A percentile compares a stretch with the other conserved stretches of the same genome.
Conservation (phyloP, 352 stramenopile genomes). For the Globisporangium iwayamae region DNA sequence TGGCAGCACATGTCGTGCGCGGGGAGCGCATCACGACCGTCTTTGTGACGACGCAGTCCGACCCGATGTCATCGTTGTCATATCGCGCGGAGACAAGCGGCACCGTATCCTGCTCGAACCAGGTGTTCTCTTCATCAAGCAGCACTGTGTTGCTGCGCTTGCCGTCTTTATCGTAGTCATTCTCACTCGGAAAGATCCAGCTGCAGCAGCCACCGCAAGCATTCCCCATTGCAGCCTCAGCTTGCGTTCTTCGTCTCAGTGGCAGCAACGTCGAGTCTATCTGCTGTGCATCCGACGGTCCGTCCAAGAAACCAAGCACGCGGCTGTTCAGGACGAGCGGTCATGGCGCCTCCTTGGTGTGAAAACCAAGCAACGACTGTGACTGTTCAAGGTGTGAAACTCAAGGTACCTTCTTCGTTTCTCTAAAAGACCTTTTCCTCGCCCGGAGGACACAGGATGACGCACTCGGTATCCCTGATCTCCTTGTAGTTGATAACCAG, state of each 20-base stretch:
- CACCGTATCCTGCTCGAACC: conserved; percentile 64
- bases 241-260: background rate
- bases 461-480: conserved; percentile 62
- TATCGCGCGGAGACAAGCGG: conserved; percentile 50
- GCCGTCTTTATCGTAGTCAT: conserved; percentile 9
- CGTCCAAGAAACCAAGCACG: background rate
- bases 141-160: conserved; percentile 10
- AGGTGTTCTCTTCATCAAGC: conserved; percentile 30
- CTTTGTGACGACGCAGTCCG: conserved; percentile 45
- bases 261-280: conserved; percentile 2
- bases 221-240: conserved; percentile 14
- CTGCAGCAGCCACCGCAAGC: conserved; percentile 16
- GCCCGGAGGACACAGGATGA: conserved; percentile 63
- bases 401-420: background rate
- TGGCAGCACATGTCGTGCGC: conserved; percentile 1
- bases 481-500: conserved; percentile 83
- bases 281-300: background rate
- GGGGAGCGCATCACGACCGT: conserved; percentile 50
- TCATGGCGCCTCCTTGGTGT: conserved; percentile 2
- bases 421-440: conserved; percentile 50
- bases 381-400: conserved; percentile 11
- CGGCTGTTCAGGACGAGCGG: conserved; percentile 8
- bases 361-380: conserved; percentile 5
- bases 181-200: conserved; percentile 16
- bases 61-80: conserved; percentile 28